Evolutionary conservation across 2,329 filamentous ascomycete genomes (phyloP), one percentile per base, ranked within the genome.

Genomic region (Aspergillus sp.): DNA sequence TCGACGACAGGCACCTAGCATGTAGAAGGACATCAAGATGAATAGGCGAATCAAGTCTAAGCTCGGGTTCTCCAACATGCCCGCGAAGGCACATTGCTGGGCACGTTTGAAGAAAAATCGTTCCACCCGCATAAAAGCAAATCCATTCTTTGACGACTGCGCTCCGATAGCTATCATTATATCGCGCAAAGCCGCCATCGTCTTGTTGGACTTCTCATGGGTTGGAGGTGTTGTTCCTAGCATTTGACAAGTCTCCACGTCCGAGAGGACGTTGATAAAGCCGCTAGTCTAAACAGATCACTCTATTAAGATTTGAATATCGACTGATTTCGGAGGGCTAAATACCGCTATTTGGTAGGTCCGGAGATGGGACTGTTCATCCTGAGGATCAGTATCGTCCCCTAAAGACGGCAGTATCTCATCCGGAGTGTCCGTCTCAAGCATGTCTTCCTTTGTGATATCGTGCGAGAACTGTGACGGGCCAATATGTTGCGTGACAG

Each of bases 21-120:
- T 82, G 62, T 84, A 86, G 60, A 85, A 84, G 0, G 83, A 77
- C 79, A 86, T 82, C 15, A 86, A 72, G 0, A 84, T 68, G 59
- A 84, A 86, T 0, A 76, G 72, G 15, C 81, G 73, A 4, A 84
- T 78, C 64, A 84, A 73, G 48, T 82, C 76, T 11, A 84, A 69
- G 39, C 80, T 84, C 0, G 83, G 83, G 57, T 84, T 79, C 60
- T 81, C 79, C 0, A 85, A 71, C 72, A 83, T 82, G 5, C 77
- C 77, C 14, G 77, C 73, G 56, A 86, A 81, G 0, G 82, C 78
- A 37, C 73, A 66, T 17, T 72, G 72, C 52, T 82, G 82, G 1
- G 80, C 82, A 21, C 76, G 76, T 2, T 76, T 76, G 57, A 84
- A 84, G 55, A 79, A 80, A 41, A 63, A 70, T 14, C 56, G 73